Base-by-base conservation (phyloP, 2,329 filamentous ascomycete species). In the Colletotrichum sp. region DNA sequence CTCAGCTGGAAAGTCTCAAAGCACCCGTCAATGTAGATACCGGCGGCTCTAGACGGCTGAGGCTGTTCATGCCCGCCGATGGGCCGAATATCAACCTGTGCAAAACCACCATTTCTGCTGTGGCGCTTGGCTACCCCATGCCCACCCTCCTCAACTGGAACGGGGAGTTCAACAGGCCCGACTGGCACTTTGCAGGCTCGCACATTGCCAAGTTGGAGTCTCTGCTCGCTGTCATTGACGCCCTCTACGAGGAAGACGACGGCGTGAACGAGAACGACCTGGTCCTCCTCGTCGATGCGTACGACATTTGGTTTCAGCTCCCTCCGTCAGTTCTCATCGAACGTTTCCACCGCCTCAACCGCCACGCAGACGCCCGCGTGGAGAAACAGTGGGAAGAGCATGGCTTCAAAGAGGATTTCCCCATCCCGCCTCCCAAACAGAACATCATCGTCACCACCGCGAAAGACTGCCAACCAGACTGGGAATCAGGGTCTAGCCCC, bases 271-370 rank as follows among this genome's bases (percentile, higher is more conserved):
- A 84, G 8, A 79, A 85, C 13, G 83, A 85, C 70, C 73, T 86
- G 2, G 81, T 81, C 1, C 77, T 86, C 0, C 78, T 86, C n/a
- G 82, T 86, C 3, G 84, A 86, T 28, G 82, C 84, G 0, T 83
- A 86, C 75, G 83, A 86, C 56, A 78, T 84, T 48, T 86, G 84
- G 84, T 86, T 86, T 56, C 84, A 86, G 66, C 80, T 86, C 1
- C 84, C 84, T 0, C 83, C 84, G 1, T 82, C 83, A 7, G 83
- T 85, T 1, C 80, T 86, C 3, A 80, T 86, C 7, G 73, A 83
- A 52, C 81, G 84, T 9, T 86, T 82, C 70, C 84, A 85, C 66
- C 78, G 79, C 16, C 77, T 85, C 28, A 85, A 85, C 72, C 77
- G 76, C 7, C 80, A 84, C 52, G 84, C 84, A 15, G 80, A 85